phyloP scores from a whole-genome alignment of 1,139 yeast genomes.

The Yamadazyma membranifaciens region DNA sequence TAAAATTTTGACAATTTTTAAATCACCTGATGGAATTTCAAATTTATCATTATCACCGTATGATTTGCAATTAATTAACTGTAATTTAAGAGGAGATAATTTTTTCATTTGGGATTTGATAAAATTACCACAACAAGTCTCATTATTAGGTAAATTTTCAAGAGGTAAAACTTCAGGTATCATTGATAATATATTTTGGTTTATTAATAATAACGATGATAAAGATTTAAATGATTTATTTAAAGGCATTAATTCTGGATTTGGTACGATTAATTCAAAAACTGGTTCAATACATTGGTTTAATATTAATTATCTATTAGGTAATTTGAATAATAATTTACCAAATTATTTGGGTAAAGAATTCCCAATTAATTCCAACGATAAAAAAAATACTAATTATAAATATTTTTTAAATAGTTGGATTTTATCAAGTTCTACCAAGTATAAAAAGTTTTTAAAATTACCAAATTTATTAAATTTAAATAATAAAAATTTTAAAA shows the following conservation, averaged over 20 bases:
- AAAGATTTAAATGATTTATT: constrained; percentile 12
- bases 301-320: constrained; percentile 39
- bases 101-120: constrained; percentile 66
- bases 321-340: constrained; percentile 28
- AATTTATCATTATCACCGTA: constrained; percentile 60
- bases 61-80: constrained; percentile 59
- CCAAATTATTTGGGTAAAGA: constrained; percentile 19
- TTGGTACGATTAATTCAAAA: constrained; percentile 54
- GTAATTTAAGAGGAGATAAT: constrained; percentile 59
- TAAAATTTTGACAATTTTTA: constrained; percentile 48
- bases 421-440: constrained; percentile 32
- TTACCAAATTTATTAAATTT: constrained; percentile 26
- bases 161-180: constrained; percentile 66
- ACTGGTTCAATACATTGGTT: constrained; percentile 70
- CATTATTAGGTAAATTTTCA: constrained; percentile 56
- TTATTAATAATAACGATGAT: constrained; percentile 25
- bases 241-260: constrained; percentile 37
- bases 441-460: constrained; percentile 31
- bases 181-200: constrained; percentile 56
- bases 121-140: constrained; percentile 48
- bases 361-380: constrained; percentile 9
- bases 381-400: constrained; percentile 3
- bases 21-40: constrained; percentile 64
- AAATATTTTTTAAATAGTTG: constrained; percentile 32
- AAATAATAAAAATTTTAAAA: constrained; percentile 11